These are phyloP conservation scores for Penicillium simplicissimum DNA, from an alignment of 495 filamentous ascomycete species.

Conservation along the genomic window DNA sequence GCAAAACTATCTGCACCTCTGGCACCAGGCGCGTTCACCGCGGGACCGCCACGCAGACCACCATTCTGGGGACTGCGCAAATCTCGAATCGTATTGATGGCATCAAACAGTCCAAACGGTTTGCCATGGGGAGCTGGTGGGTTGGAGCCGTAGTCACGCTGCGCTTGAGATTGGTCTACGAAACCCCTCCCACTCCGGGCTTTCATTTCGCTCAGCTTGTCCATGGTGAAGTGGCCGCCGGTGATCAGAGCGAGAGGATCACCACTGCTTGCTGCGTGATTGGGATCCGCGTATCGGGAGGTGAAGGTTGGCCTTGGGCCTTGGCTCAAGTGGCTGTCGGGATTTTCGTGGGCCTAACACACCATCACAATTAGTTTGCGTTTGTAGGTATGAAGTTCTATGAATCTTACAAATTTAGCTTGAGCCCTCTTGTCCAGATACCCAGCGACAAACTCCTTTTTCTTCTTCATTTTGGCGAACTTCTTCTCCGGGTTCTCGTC, in stretches of 20 bases:
- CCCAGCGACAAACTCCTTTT: conserved; percentile 47
- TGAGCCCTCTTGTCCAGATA: conserved; percentile 56
- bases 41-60: not conserved
- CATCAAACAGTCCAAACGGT: conserved; percentile 7
- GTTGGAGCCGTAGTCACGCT: conserved; percentile 7
- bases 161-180: not conserved
- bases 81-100: conserved; percentile 7
- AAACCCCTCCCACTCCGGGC: not conserved
- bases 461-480: conserved; percentile 36
- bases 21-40: not conserved
- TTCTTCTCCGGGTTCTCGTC: conserved; percentile 33
- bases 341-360: conserved; percentile 24
- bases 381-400: not conserved
- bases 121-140: conserved; percentile 15
- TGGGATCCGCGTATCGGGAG: conserved; percentile 56
- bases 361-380: not conserved
- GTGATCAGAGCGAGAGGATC: conserved; percentile 40
- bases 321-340: conserved; percentile 29
- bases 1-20: conserved; percentile 2
- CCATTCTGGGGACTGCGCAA: not conserved
- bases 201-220: conserved; percentile 13
- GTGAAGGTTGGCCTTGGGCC: conserved; percentile 37
- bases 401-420: conserved; percentile 59
- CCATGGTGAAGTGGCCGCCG: conserved; percentile 37
- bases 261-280: conserved; percentile 48